Base-by-base conservation (phyloP, 2,329 filamentous ascomycete species). In the Cryphonectria nitschkei region DNA sequence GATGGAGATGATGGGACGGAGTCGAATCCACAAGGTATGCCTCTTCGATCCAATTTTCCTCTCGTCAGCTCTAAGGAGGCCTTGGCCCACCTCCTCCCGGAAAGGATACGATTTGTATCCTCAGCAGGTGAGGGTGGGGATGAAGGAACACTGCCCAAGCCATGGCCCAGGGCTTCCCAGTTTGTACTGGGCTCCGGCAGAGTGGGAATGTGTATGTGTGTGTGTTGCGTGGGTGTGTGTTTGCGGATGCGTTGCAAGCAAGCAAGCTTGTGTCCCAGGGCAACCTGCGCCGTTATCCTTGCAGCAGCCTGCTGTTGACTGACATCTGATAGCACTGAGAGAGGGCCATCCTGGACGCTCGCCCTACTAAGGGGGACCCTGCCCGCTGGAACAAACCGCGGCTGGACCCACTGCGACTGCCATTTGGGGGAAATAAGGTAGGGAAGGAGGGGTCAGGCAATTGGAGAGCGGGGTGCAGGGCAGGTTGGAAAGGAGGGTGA, bases 401-500 rank as follows among this genome's bases (percentile, higher is more conserved):
- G 39, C 37, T 64, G 61, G 61, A 37, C 64, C 54, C 54, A 41
- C 65, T 67, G 54, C 22, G 22, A 41, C 26, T 11, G 65, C 34
- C n/a, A 61, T 41, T 56, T 26, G 54, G 52, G 39, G 41, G 34
- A 22, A 9, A 29, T 22, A 65, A 8, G 26, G 26, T 54, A 32
- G 22, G 43, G 26, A 52, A 52, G 29, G 56, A 62, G 29, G n/a
- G 46, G 60, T 46, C 61, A 26, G 16, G 11, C 26, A 34, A 14
- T 26, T 43, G 65, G 46, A 68, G 63, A 68, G 67, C 67, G 67
- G 67, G 67, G 67, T 68, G 67, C 60, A 63, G 66, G 22, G 34
- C 32, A 22, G 37, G 50, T 34, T 56, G 32, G 26, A 56, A 50
- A 13, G 32, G 14, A 43, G 19, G 52, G 34, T 29, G 65, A 37